Evolutionary conservation across 2,329 filamentous ascomycete genomes (phyloP), one percentile per base, ranked within the genome.

Genomic region (Tolypocladium inflatum): DNA sequence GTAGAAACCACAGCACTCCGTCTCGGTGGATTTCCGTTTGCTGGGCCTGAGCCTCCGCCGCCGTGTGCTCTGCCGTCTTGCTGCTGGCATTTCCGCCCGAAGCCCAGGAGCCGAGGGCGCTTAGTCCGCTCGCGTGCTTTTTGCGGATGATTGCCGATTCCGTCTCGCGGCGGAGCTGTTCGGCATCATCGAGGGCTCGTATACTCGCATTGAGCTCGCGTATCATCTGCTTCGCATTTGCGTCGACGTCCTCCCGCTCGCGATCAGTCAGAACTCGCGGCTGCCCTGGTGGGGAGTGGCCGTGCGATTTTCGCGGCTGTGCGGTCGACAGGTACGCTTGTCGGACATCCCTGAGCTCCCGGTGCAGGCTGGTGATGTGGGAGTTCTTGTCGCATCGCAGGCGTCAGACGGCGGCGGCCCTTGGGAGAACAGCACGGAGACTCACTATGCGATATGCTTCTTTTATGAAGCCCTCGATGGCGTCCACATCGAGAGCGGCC

Each of bases 391-490:
- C 10, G 26, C 48, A 10, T 5, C 19, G 33, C 7, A n/a, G 45
- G 11, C 50, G 42, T 61, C 21, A 61, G 41, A 35, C 35, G 35
- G 37, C 10, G 15, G 0, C n/a, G 10, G 19, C 33, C 10, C 35
- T 33, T 15, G 10, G 43, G 45, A 23, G 45, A 54, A 55, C 63
- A 61, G 19, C 11, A 19, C 15, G 63, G 65, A 62, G 55, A 72
- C 81, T 67, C 77, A 95, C 92, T 72, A 97, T 97, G 70, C 88
- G 85, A 74, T 96, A 94, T 56, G 94, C 94, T 74, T 97, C 93
- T 69, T 93, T 91, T 39, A 97, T 78, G 70, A 97, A 99, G 66
- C 89, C 88, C 70, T 97, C 90, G 55, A 94, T 81, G 64, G 74
- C 80, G 63, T 81, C 76, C 37, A 59, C 42, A 42, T 64, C 60